Base-by-base conservation (phyloP, 2,329 filamentous ascomycete species). In the Leptographium galeiforme region DNA sequence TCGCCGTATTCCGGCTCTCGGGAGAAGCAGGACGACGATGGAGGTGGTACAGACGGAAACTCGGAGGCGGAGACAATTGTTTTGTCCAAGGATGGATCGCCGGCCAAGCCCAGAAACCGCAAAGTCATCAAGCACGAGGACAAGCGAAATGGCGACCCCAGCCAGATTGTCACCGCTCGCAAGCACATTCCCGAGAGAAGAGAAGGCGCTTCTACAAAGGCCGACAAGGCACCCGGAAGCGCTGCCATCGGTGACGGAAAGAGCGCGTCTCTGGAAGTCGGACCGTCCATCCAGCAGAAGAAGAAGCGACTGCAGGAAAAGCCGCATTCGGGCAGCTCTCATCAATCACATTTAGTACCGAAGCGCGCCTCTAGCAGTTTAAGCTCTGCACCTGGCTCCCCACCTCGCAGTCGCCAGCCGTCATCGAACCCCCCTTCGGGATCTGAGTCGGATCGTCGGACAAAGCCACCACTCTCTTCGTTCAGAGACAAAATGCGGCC, bases 21-120 rank as follows among this genome's bases (percentile, higher is more conserved):
- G 51, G 62, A 56, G 4, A 54, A 67, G 19, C 63, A 67, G 51
- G 71, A 76, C 53, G 71, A 73, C 46, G 69, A 72, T 56, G 68
- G 70, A 57, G 66, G 61, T 53, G 65, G 64, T 25, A 69, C 70
- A 55, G 81, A 82, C 55, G 80, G 75, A 62, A 81, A 84, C 61
- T 87, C 83, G 1, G 83, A 87, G 62, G 82, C 83, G 49, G 83
- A 87, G 68, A 87, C 83, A 14, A 84, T 86, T 57, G 82, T 87
- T 39, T 66, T 85, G 38, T 75, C 80, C 33, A 84, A 83, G 62
- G 77, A 84, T 63, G 79, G 78, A 41, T 84, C 80, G 30, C 80
- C 79, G 0, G 78, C 79, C 55, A 84, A 84, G 65, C 71, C 72
- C 0, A 46, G 56, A 6, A 57, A 18, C 55, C 75, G 79, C 55